Evolutionary conservation across 345 rosid species (phyloP).

Genomic region (Euclidium syriacum): DNA sequence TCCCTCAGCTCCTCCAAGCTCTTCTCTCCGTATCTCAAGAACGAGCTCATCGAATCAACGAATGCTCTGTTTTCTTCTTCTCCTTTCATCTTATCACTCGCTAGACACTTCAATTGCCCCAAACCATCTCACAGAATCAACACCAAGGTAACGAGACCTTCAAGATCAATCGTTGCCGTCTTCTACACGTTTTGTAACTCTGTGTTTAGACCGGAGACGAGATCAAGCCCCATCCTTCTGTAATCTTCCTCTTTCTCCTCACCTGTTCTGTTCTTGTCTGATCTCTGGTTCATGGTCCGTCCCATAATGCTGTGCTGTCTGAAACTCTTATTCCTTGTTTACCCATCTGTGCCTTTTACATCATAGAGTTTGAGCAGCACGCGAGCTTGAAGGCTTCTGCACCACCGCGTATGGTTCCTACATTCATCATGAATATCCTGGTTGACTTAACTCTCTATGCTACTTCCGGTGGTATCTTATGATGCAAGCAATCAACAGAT

Average conservation of each 20-base stretch:
- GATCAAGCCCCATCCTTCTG: no score
- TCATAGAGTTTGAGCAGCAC: conserved; percentile 74
- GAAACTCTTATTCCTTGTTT: conserved; percentile 68
- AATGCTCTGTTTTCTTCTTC: no score
- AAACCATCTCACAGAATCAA: no score
- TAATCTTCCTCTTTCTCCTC: conserved; percentile 73
- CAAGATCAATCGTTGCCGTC: no score
- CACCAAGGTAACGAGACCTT: no score
- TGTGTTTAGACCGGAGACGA: no score
- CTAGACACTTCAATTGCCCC: no score
- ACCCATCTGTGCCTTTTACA: conserved; percentile 72
- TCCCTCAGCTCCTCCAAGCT: conserved; percentile 45
- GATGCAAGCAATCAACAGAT: background rate
- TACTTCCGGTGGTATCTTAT: conserved; percentile 16
- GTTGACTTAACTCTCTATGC: conserved; percentile 72
- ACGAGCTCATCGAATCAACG: no score
- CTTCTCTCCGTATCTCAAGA: no score
- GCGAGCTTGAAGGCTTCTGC: conserved; percentile 77
- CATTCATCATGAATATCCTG: conserved; percentile 77
- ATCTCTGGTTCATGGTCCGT: conserved; percentile 41
- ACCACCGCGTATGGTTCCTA: conserved; percentile 77
- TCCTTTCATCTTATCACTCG: no score
- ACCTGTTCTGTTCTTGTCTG: conserved; percentile 36
- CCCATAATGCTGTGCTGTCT: conserved; percentile 79
- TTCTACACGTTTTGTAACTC: no score